Evolutionary conservation across 805 yeast species (phyloP), one percentile per base, ranked within the genome.

Genomic region (Scheffersomyces coipomensis): DNA sequence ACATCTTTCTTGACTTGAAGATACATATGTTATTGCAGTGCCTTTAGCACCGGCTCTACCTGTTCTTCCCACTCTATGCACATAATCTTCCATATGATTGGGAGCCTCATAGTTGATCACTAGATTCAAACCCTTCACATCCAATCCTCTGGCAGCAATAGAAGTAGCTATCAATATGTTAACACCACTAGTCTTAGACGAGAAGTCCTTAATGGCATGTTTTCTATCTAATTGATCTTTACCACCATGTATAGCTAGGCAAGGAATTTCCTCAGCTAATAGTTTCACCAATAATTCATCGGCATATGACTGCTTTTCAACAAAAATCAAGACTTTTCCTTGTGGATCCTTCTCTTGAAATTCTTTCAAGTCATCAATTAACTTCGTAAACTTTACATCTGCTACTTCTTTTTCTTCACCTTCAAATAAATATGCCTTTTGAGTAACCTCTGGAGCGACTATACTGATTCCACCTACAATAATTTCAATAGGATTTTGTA

Each of bases 31-130:
- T 3, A 59, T 58, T 17, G 66, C 69, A 22, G 53, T 64, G 2
- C 99, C 99, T 3, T 62, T 65, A 25, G 74, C 73, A 0, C 93
- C 93, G 1, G 97, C 98, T 44, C 99, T 72, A 0, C 97, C 99
- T 0, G 99, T 93, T 42, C 99, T 71, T 0, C 99, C 99, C 1
- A 90, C 96, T 7, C 98, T 75, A 63, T 93, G 99, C 10, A 93
- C 91, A 55, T 93, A 93, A 58, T 93, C 98, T 46, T 95, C 98
- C 73, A 89, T 74, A 44, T 90, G 95, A 46, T 75, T 86, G 0
- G 96, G 95, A 1, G 88, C 68, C n/a, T 71, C 76, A 44, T 54
- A 64, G 46, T 93, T 86, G 5, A 93, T 68, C 2, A 93, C 98
- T 32, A 90, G 59, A 41, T 81, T 81, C 19, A 91, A 74, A 17